Evolutionary conservation across 176 grass and related monocot genomes (phyloP).

Genomic region (Carex littledalei): DNA sequence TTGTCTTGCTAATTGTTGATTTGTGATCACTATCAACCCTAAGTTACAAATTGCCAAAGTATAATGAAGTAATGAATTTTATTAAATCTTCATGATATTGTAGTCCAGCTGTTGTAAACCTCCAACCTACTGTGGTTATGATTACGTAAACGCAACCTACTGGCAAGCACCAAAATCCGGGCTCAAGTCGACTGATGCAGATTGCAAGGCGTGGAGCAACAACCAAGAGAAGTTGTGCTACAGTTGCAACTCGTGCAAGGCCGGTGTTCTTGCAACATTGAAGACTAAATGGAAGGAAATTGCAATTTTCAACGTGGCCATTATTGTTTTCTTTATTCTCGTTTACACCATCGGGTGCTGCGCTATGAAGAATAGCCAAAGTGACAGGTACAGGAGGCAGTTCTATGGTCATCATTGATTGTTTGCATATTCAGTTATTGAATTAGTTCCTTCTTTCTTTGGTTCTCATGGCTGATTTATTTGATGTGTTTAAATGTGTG

Average conservation of each 20-base stretch:
- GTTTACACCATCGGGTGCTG: constrained; percentile 64
- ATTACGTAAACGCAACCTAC: constrained; percentile 45
- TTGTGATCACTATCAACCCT: neutral
- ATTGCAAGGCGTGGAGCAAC: constrained; percentile 65
- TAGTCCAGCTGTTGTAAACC: constrained; percentile 84
- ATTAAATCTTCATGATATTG: neutral
- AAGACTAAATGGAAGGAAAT: constrained; percentile 53
- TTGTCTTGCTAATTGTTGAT: neutral
- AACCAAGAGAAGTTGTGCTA: constrained; percentile 48
- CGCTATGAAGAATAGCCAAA: constrained; percentile 42
- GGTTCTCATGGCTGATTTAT: neutral
- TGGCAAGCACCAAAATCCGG: constrained; percentile 28
- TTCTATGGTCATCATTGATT: constrained; percentile 17
- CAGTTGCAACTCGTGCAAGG: constrained; percentile 62
- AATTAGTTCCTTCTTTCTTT: neutral
- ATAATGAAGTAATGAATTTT: neutral
- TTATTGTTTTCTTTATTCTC: constrained; percentile 39
- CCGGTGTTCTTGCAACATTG: constrained; percentile 40
- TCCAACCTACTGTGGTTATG: constrained; percentile 55
- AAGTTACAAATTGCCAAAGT: neutral
- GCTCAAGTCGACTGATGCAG: constrained; percentile 25
- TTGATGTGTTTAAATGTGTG: neutral
- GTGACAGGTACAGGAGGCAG: neutral
- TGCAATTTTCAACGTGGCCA: constrained; percentile 36
- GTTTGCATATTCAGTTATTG: neutral